Evolutionary conservation across 768 basidiomycete genomes (phyloP), one percentile per base, ranked within the genome.

Genomic region (Suillus subaureus): DNA sequence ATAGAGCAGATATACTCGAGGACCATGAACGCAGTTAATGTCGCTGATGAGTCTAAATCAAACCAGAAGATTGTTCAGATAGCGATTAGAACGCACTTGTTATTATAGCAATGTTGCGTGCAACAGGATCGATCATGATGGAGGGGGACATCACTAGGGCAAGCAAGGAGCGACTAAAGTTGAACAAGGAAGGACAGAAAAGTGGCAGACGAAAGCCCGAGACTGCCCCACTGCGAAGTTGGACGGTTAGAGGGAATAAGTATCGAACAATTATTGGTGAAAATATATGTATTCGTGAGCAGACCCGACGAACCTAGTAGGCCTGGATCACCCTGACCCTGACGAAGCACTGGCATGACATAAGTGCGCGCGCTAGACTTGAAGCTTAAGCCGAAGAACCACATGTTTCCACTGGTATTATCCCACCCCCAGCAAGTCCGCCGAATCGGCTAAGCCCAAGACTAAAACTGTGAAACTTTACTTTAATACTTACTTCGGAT

Each of bases 1-100:
- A 75, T 13, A 1, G 64, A 52, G 37, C 52, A 70, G 0, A n/a
- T 1, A 33, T 62, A 70, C 12, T 74, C 73, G 2, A 47, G 16
- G 33, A 69, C 15, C 73, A 75, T 75, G 16, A 68, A 0, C 4
- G 35, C 57, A 13, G 70, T 51, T 0, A 69, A 57, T 0, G 64
- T 2, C 1, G 65, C 73, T 68, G 21, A 67, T 60, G 45, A 43
- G 4, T 7, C 9, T 21, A 33, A 13, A n/a, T n/a, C 31, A 61
- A 23, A 26, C 35, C 58, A 9, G 6, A 60, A 40, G n/a, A 37
- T 15, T 18, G 4, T 26, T 21, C 52, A 21, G 31, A 33, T 18
- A 33, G 18, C 18, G 4, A 23, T 13, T n/a, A 6, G 8, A 39
- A 63, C 62, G 35, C 31, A 63, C 62, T 13, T 21, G 51, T 55